Conservation (phyloP, 768 basidiomycete species). For the Boletellus emodensis region DNA sequence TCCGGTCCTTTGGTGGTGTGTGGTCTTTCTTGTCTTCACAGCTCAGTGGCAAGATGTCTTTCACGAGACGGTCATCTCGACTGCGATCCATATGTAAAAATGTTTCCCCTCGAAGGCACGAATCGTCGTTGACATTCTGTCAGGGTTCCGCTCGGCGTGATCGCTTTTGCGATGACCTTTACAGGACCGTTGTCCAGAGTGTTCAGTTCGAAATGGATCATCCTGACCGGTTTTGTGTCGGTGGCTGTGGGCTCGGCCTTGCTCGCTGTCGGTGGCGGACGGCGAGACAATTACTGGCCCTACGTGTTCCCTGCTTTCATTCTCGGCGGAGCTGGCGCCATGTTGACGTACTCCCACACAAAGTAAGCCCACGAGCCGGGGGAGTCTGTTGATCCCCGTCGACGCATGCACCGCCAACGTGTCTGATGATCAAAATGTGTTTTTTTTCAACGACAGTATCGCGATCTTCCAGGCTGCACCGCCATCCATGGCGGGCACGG, state of each 20-base stretch:
- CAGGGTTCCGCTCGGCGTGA: slow-evolving; percentile 41
- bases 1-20: slow-evolving; percentile 42
- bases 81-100: slow-evolving; percentile 38
- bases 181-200: slow-evolving; percentile 37
- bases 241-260: slow-evolving; percentile 38
- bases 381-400: neutral
- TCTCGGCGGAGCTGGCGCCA: slow-evolving; percentile 44
- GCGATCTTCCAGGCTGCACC: slow-evolving; percentile 49
- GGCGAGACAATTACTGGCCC: slow-evolving; percentile 42
- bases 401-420: neutral
- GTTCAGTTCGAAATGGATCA: slow-evolving; percentile 42
- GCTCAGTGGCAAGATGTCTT: slow-evolving; percentile 41
- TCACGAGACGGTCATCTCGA: slow-evolving; percentile 38
- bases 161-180: slow-evolving; percentile 35
- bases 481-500: slow-evolving; percentile 46
- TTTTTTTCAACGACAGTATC: slow-evolving; percentile 31
- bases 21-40: slow-evolving; percentile 32
- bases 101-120: neutral
- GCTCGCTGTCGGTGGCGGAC: slow-evolving; percentile 40
- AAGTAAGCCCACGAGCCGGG: slow-evolving; percentile 35
- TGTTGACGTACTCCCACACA: slow-evolving; percentile 43
- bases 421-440: neutral
- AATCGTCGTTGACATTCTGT: slow-evolving; percentile 2
- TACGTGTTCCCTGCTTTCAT: slow-evolving; percentile 48
- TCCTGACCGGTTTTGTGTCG: slow-evolving; percentile 39